Evolutionary conservation across 2,329 filamentous ascomycete species (phyloP).

Genomic region (Aspergillus udagawae): DNA sequence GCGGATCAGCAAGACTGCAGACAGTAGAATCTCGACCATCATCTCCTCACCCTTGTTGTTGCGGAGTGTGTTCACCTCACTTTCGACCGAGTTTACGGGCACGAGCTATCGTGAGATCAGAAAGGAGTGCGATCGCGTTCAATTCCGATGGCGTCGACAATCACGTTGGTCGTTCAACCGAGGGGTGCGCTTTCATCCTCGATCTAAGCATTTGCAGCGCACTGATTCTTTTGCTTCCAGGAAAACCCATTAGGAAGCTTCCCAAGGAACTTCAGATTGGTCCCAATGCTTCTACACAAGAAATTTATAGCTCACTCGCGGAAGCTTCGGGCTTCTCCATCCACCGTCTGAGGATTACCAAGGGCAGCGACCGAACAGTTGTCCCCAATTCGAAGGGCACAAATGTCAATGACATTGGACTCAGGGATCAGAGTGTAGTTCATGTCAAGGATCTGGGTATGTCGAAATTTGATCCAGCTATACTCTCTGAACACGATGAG

Average conservation of each 20-base stretch:
- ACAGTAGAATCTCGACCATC: neutral
- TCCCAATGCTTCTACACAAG: conserved; percentile 48
- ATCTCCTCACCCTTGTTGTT: neutral
- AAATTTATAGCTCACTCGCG: conserved; percentile 57
- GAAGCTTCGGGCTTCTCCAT: conserved; percentile 51
- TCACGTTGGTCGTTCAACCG: conserved; percentile 39
- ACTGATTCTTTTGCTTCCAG: conserved; percentile 34
- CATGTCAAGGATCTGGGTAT: conserved; percentile 91
- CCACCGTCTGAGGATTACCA: conserved; percentile 61
- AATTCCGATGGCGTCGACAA: conserved; percentile 31
- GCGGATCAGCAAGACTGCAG: neutral
- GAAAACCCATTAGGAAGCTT: conserved; percentile 59
- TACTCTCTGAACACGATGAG: neutral
- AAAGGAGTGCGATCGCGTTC: neutral
- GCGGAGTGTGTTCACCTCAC: neutral
- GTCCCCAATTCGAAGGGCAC: conserved; percentile 52
- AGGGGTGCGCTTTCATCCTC: conserved; percentile 33
- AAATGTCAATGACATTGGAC: conserved; percentile 52
- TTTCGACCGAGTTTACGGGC: neutral
- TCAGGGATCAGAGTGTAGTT: conserved; percentile 59
- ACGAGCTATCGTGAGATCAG: neutral
- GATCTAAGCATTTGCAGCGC: conserved; percentile 2
- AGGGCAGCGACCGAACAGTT: conserved; percentile 57
- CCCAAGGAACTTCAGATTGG: conserved; percentile 53
- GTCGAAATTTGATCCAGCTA: conserved; percentile 18